Conservation (phyloP, 1,284 basidiomycete species). For the Polyporus tsugae region DNA sequence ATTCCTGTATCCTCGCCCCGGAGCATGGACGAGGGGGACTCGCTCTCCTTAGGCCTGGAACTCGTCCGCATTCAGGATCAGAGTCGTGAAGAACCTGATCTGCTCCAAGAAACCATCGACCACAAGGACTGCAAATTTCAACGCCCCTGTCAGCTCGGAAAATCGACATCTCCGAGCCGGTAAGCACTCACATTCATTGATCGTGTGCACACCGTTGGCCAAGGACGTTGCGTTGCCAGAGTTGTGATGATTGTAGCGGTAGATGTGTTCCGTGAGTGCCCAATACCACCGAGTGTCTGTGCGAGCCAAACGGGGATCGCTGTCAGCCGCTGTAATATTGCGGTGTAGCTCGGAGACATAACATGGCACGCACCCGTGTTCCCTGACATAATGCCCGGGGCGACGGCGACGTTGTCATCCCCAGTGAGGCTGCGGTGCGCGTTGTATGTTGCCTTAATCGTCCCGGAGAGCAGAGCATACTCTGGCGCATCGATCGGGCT, state of each 20-base stretch:
- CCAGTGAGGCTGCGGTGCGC: slow-evolving; percentile 42
- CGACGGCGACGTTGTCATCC: slow-evolving; percentile 44
- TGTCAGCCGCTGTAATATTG: slow-evolving; percentile 12
- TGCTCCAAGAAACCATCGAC: slow-evolving; percentile 51
- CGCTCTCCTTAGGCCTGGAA: slow-evolving; percentile 27
- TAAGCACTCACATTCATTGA: slow-evolving; percentile 49
- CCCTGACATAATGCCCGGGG: slow-evolving; percentile 63
- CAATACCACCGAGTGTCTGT: slow-evolving; percentile 58
- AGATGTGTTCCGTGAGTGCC: slow-evolving; percentile 56
- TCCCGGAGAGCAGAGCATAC: slow-evolving; percentile 59
- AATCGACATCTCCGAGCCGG: not conserved
- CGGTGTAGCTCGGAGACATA: not conserved
- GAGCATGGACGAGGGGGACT: not conserved
- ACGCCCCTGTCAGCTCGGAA: not conserved
- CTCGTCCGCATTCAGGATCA: slow-evolving; percentile 60
- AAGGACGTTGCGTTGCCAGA: slow-evolving; percentile 43
- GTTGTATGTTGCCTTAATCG: slow-evolving; percentile 56
- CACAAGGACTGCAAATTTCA: slow-evolving; percentile 42
- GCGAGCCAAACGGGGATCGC: slow-evolving; percentile 4
- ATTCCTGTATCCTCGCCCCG: not conserved
- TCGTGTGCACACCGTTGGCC: slow-evolving; percentile 65
- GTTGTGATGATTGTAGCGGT: slow-evolving; percentile 55
- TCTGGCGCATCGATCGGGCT: slow-evolving; percentile 56
- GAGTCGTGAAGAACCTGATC: slow-evolving; percentile 53
- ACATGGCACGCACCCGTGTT: slow-evolving; percentile 45